Percentiles rank a stretch among this genome's conserved stretches.
phyloP scores from a whole-genome alignment of 1,284 basidiomycete genomes.

The Leccinum griseonigrum region DNA sequence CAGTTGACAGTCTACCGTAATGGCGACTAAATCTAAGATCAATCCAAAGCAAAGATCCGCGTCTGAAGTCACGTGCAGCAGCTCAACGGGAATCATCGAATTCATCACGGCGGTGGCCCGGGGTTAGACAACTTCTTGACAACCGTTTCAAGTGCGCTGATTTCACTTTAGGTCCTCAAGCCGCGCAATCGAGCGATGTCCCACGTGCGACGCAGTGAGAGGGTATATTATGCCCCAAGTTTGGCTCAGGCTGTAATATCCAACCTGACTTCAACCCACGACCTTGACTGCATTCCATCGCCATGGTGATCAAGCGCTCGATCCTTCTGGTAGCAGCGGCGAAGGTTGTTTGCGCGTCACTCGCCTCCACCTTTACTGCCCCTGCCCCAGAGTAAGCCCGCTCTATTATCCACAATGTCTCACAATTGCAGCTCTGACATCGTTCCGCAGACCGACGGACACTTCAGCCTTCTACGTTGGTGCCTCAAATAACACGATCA shows the following conservation, averaged over 20 bases:
- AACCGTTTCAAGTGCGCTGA: background rate
- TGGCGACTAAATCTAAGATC: background rate
- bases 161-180: background rate
- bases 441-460: slow-evolving; percentile 25
- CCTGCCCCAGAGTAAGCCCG: slow-evolving; percentile 29
- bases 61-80: slow-evolving; percentile 9
- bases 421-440: background rate
- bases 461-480: slow-evolving; percentile 29
- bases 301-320: slow-evolving; percentile 17
- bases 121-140: background rate
- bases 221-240: slow-evolving; percentile 9
- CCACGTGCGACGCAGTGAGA: background rate
- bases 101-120: background rate
- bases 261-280: background rate
- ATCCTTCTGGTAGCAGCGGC: slow-evolving; percentile 17
- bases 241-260: too few species aligned
- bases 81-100: background rate
- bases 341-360: slow-evolving; percentile 25
- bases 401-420: background rate
- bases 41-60: background rate
- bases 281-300: background rate
- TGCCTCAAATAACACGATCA: slow-evolving; percentile 26
- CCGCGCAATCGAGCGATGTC: background rate
- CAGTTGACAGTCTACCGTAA: background rate
- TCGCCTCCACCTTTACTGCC: slow-evolving; percentile 28